phyloP scores from a whole-genome alignment of 2,329 filamentous ascomycete genomes.

The Seiridium unicorne region DNA sequence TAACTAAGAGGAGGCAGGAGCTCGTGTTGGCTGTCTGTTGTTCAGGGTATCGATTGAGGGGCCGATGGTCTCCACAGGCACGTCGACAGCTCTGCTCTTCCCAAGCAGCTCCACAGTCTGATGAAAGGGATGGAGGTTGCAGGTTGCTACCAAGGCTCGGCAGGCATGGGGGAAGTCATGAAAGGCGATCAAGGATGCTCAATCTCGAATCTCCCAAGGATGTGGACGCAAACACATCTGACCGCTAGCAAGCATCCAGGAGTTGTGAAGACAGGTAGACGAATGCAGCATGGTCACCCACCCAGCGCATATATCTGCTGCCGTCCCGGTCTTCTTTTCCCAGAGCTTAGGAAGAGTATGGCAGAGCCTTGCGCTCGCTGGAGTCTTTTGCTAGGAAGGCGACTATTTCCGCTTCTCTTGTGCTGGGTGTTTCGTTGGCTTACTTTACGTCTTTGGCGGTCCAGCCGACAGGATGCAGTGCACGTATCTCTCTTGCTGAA shows the following conservation, averaged over 20 bases:
- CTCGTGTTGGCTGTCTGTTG: neutral
- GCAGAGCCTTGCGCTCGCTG: neutral
- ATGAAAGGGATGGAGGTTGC: neutral
- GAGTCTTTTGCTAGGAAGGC: neutral
- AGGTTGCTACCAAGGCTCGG: neutral
- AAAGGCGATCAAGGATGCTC: no score
- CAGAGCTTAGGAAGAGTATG: neutral
- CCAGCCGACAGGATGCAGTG: slow-evolving; percentile 16
- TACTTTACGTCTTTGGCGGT: slow-evolving; percentile 12
- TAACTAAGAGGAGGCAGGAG: neutral
- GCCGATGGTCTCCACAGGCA: neutral
- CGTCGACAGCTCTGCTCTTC: neutral
- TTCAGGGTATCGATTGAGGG: slow-evolving; percentile 4
- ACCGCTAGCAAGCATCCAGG: no score
- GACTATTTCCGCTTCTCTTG: neutral
- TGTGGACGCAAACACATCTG: no score
- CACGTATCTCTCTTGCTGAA: slow-evolving; percentile 15
- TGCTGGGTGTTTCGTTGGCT: slow-evolving; percentile 12
- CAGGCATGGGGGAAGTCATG: no score
- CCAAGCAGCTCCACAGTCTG: neutral
- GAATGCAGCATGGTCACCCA: no score
- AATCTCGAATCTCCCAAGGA: no score
- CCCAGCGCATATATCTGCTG: no score
- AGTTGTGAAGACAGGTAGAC: no score
- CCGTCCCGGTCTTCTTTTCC: no score